Percentiles rank a stretch among this genome's conserved stretches.
These are phyloP conservation scores for Alopecurus myosuroides DNA, from an alignment of 176 grass and related monocot genomes.

Conservation along the genomic window DNA sequence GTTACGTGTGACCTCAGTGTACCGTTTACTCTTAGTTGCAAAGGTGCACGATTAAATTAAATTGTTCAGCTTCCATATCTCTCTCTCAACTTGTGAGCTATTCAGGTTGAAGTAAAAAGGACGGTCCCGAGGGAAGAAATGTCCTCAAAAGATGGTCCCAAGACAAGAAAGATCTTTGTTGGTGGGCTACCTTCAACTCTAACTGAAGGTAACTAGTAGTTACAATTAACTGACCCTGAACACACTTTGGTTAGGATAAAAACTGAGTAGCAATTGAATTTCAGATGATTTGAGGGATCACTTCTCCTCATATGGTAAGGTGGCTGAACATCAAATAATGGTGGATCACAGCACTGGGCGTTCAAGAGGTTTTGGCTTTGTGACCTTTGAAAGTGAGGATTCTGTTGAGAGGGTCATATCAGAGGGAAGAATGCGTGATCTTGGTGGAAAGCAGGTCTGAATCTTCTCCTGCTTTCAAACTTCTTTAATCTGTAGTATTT, in stretches of 20 bases:
- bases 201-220: conserved; percentile 64
- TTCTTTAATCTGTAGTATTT: neutral
- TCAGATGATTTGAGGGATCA: conserved; percentile 97
- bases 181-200: conserved; percentile 74
- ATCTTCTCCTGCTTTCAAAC: neutral
- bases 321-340: conserved; percentile 96
- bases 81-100: conserved; percentile 16
- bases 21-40: neutral
- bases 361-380: conserved; percentile 97
- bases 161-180: conserved; percentile 97
- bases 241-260: neutral
- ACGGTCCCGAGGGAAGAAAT: conserved; percentile 91
- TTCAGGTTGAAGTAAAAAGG: conserved; percentile 96
- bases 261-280: conserved; percentile 29
- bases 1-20: conserved; percentile 34
- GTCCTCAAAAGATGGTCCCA: conserved; percentile 68
- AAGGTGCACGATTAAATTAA: neutral
- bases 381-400: conserved; percentile 91
- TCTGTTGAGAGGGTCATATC: conserved; percentile 92
- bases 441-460: conserved; percentile 91
- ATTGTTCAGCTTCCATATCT: neutral
- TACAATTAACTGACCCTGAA: neutral
- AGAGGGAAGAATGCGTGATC: conserved; percentile 91
- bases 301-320: conserved; percentile 74
- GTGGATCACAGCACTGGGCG: conserved; percentile 86